Percentiles rank a stretch among this genome's conserved stretches.
phyloP scores from a whole-genome alignment of 106 monocot species.

The Cymbidium sinense region DNA sequence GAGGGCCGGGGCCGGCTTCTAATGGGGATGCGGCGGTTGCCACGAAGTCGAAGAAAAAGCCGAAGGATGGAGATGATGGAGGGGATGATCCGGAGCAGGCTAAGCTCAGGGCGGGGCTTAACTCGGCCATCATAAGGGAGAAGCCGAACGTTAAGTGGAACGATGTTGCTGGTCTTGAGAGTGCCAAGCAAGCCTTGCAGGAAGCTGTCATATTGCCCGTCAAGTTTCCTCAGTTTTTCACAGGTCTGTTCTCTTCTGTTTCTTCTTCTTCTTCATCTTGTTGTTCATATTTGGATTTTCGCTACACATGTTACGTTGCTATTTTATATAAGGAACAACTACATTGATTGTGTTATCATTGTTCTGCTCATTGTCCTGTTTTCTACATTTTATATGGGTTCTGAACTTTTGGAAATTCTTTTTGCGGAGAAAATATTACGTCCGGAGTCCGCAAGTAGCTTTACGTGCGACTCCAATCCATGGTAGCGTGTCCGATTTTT shows the following conservation, averaged over 20 bases:
- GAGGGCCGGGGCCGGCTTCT: constrained; percentile 47
- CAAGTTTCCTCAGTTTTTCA: constrained; percentile 88
- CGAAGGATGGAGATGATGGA: constrained; percentile 60
- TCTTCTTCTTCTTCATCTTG: neutral
- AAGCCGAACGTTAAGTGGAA: constrained; percentile 85
- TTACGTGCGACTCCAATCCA: too few species aligned
- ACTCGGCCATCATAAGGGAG: constrained; percentile 71
- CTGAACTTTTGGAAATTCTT: too few species aligned
- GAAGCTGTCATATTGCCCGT: constrained; percentile 84
- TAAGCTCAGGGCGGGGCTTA: constrained; percentile 74
- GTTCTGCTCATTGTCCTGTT: too few species aligned
- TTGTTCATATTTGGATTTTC: neutral
- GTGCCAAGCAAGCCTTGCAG: constrained; percentile 88
- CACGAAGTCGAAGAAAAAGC: constrained; percentile 61
- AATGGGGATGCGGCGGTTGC: constrained; percentile 67
- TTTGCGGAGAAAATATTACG: too few species aligned
- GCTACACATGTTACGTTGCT: too few species aligned
- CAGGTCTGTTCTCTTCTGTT: constrained; percentile 27
- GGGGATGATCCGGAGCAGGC: constrained; percentile 69
- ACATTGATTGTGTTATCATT: too few species aligned
- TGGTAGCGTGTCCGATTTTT: too few species aligned
- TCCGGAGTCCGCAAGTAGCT: too few species aligned
- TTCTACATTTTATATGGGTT: neutral
- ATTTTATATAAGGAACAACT: too few species aligned
- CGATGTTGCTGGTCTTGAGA: constrained; percentile 75